Evolutionary conservation across 495 filamentous ascomycete genomes (phyloP), one percentile per base, ranked within the genome.

Genomic region (Massariosphaeria phaeospora): DNA sequence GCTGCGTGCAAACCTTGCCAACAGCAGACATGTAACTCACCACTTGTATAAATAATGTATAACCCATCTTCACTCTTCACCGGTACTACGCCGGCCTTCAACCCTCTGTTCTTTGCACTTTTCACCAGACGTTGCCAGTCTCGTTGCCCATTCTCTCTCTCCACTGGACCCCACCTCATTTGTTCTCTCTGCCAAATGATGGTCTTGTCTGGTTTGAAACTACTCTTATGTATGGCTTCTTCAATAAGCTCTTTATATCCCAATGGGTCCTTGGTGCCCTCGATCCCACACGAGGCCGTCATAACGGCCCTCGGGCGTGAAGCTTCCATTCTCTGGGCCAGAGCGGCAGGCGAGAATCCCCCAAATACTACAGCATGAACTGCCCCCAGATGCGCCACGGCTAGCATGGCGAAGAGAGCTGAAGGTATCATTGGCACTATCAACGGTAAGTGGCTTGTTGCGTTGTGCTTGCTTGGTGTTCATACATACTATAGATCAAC

Each of bases 381-480:
- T 6, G 91, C 91, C 20, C 91, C 91, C 0, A 96, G 73, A 0
- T 90, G 84, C 35, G 78, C 78, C 57, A 87, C 80, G 23, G 91
- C 89, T 2, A 96, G 81, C 20, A 89, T 86, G 18, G 86, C 90
- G 43, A 94, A 84, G 15, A 95, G 66, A 7, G 91, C 85, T 3
- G 88, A 85, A 1, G 91, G 91, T 30, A 96, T 89, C 91, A 96
- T 96, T 48, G 91, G 91, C 91, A 96, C 87, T 91, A 53, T 10
- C 4, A 10, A 1, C 11, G 10, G 25, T 60, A 23, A 55, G 40
- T 17, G 20, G 2, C 34, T 10, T 25, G 29, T 24, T 23, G 13
- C 9, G 11, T 48, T 5, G 41, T 9, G 3, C 15, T 50, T n/a
- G n/a, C n/a, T n/a, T n/a, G n/a, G n/a, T n/a, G n/a, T n/a, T n/a